Conservation (phyloP, 2,329 filamentous ascomycete genomes). For the Akanthomyces dipterigenus region DNA sequence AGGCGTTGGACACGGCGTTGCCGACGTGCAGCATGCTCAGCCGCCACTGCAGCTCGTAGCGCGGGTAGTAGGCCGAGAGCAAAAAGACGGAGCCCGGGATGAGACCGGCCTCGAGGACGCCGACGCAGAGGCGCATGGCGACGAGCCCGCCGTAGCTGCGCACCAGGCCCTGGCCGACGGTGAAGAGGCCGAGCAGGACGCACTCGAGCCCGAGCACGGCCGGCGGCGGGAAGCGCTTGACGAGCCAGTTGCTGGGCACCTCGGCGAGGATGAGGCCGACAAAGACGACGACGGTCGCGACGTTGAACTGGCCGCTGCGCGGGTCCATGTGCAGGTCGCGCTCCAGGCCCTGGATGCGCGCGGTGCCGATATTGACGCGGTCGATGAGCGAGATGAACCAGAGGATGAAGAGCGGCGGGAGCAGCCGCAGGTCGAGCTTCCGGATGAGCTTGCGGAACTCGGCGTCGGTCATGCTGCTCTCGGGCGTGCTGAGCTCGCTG, state of each 20-base stretch:
- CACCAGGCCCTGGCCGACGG: conserved; percentile 37
- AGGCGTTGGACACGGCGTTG: conserved; percentile 32
- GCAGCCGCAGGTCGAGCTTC: conserved; percentile 12
- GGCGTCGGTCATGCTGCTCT: not conserved
- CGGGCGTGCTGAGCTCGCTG: not conserved
- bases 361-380: conserved; percentile 19
- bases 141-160: conserved; percentile 40
- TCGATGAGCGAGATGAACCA: conserved; percentile 14
- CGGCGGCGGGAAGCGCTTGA: conserved; percentile 28
- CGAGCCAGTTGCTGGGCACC: conserved; percentile 28
- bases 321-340: conserved; percentile 39
- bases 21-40: conserved; percentile 30
- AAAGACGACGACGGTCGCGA: conserved; percentile 20
- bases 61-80: conserved; percentile 24
- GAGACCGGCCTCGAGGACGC: conserved; percentile 39
- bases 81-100: conserved; percentile 26
- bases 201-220: conserved; percentile 23
- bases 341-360: conserved; percentile 30
- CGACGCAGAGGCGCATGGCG: conserved; percentile 35
- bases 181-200: conserved; percentile 29
- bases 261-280: conserved; percentile 24
- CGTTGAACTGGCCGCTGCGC: conserved; percentile 45
- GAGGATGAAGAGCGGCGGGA: conserved; percentile 12
- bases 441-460: conserved; percentile 11
- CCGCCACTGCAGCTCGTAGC: conserved; percentile 22